These are phyloP conservation scores for Pascua guehoae DNA, from an alignment of 1,284 basidiomycete genomes.

Conservation along the genomic window DNA sequence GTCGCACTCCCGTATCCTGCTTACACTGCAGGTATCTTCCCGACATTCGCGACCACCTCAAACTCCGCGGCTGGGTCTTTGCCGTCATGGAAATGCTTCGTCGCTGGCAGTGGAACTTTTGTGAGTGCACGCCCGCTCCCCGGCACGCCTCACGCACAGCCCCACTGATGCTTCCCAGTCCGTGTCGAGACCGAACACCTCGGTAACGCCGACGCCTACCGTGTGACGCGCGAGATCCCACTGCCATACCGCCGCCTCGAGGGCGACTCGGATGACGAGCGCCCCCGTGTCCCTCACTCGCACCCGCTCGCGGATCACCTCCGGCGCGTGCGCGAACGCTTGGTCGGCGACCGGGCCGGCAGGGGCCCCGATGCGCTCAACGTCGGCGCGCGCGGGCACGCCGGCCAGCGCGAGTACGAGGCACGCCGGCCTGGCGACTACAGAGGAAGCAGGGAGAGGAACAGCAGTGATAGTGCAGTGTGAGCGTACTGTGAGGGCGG, in stretches of 20 bases:
- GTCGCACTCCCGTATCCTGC: neutral
- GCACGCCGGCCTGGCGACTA: slow-evolving; percentile 35
- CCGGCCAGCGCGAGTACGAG: slow-evolving; percentile 39
- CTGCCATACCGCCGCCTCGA: slow-evolving; percentile 37
- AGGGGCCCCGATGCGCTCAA: slow-evolving; percentile 35
- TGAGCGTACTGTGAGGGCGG: neutral
- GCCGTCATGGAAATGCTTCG: slow-evolving; percentile 74
- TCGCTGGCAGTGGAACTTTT: slow-evolving; percentile 88
- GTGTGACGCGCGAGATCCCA: slow-evolving; percentile 42
- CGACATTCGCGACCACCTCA: slow-evolving; percentile 52
- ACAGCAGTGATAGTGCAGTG: neutral
- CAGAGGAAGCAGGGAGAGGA: no score
- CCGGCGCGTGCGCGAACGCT: neutral
- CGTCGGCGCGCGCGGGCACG: slow-evolving; percentile 35
- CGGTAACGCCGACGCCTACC: slow-evolving; percentile 41
- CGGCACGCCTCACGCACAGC: neutral
- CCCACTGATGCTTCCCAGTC: slow-evolving; percentile 19
- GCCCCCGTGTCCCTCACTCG: neutral
- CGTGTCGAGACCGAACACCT: slow-evolving; percentile 50
- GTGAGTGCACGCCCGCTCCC: slow-evolving; percentile 52
- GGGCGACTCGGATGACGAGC: slow-evolving; percentile 25
- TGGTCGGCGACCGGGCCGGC: slow-evolving; percentile 13
- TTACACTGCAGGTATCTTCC: slow-evolving; percentile 59
- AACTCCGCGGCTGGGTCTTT: slow-evolving; percentile 64
- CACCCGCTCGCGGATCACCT: neutral